Evolutionary conservation across 2,329 filamentous ascomycete genomes (phyloP), one percentile per base, ranked within the genome.

Genomic region (Sphaerulina vaccinii): DNA sequence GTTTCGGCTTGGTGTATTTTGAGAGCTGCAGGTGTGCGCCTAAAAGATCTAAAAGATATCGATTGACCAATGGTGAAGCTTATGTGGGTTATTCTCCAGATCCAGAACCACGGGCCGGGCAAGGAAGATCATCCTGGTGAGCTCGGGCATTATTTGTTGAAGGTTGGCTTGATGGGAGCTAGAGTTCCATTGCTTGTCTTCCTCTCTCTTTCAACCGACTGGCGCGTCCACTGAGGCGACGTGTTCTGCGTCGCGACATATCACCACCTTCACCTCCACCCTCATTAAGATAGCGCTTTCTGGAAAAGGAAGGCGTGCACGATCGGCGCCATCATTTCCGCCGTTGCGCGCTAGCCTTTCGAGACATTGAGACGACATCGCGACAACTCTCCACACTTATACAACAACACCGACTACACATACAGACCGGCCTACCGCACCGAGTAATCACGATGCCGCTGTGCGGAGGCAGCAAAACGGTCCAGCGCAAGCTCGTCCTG

Each of bases 401-500:
- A 10, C 27, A 29, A 27, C 24, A 27, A 37, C 35, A 37, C 35
- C n/a, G 9, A 37, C n/a, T 5, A 11, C 4, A n/a, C 35, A 37
- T 37, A 37, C 35, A 21, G 19, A 2, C 11, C 36, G 15, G 7
- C 15, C 11, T 16, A 24, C 33, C 22, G 39, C 45, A 40, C 24
- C 27, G 21, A 10, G 23, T 19, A n/a, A 29, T 47, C 42, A 65
- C 45, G 29, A 71, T 77, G 75, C 72, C 72, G 62, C 68, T 76
- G 65, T 77, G 75, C 63, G 75, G 75, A 67, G 75, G 74, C 62
- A 73, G 71, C 54, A 78, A 95, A 78, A 90, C 88, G 50, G 89
- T 92, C 65, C 88, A 95, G 82, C 88, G 90, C 76, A 96, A 96
- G 85, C 87, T 96, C 75, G 90, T 96, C 68, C 81, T 96, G 65